These are phyloP conservation scores for Intubia oerlemansii DNA, from an alignment of 2,329 filamentous ascomycete genomes.

Conservation along the genomic window DNA sequence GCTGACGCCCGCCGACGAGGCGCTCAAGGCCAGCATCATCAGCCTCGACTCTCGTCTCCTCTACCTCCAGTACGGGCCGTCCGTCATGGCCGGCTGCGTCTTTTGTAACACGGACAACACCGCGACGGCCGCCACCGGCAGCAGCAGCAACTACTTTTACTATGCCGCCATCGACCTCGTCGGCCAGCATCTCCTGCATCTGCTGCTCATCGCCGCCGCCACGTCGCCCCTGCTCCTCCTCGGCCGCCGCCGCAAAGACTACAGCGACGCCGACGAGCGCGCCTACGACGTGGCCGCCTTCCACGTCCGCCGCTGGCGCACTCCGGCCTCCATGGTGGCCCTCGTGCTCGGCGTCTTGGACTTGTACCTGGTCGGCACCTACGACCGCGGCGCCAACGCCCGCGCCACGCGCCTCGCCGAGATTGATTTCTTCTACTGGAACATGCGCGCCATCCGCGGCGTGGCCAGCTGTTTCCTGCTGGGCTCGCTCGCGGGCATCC, in stretches of 20 bases:
- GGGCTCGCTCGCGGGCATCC: slow-evolving; percentile 33
- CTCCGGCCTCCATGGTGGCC: slow-evolving; percentile 41
- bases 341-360: slow-evolving; percentile 40
- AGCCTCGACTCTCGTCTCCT: slow-evolving; percentile 52
- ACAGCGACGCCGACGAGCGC: slow-evolving; percentile 1
- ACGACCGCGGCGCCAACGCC: slow-evolving; percentile 43
- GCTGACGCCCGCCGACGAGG: slow-evolving; percentile 38
- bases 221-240: slow-evolving; percentile 44
- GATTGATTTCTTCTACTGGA: slow-evolving; percentile 53
- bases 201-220: slow-evolving; percentile 46
- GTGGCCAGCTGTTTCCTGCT: slow-evolving; percentile 45
- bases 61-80: slow-evolving; percentile 67
- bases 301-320: slow-evolving; percentile 33
- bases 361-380: slow-evolving; percentile 40
- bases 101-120: slow-evolving; percentile 43
- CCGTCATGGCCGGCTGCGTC: slow-evolving; percentile 50
- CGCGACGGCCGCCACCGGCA: slow-evolving; percentile 30
- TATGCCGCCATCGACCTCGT: slow-evolving; percentile 60
- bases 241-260: slow-evolving; percentile 35
- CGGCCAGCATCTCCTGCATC: slow-evolving; percentile 60
- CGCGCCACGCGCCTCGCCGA: slow-evolving; percentile 39
- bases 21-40: slow-evolving; percentile 46
- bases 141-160: slow-evolving; percentile 41
- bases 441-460: slow-evolving; percentile 38
- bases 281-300: slow-evolving; percentile 3